Percentiles rank a stretch among this genome's conserved stretches.
Conservation (phyloP, 805 yeast species). For the Kuraishia capsulata region DNA sequence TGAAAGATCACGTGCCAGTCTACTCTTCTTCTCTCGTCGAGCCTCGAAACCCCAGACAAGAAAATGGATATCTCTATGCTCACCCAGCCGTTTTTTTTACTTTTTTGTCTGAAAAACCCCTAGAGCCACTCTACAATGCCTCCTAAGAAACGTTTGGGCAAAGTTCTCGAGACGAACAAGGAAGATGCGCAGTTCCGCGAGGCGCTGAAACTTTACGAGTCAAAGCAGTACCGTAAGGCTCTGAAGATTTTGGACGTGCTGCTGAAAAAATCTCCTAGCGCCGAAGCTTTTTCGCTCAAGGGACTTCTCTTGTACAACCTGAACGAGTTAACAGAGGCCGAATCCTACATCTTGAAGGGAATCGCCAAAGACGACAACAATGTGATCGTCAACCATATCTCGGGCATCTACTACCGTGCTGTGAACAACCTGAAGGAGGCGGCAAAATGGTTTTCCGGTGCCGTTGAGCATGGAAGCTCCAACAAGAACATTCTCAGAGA, state of each 20-base stretch:
- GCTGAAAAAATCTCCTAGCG: conserved; percentile 67
- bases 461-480: conserved; percentile 68
- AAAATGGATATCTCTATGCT: no score
- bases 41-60: no score
- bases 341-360: conserved; percentile 51
- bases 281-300: conserved; percentile 78
- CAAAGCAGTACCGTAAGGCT: conserved; percentile 81
- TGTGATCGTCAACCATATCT: conserved; percentile 73
- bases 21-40: no score
- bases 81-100: no score
- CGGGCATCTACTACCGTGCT: conserved; percentile 75
- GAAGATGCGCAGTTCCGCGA: conserved; percentile 73
- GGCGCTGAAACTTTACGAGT: conserved; percentile 76
- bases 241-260: conserved; percentile 66
- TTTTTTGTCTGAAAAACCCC: no score
- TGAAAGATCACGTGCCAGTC: no score
- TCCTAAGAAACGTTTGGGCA: neutral
- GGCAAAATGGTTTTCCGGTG: conserved; percentile 64
- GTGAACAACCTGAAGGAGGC: conserved; percentile 68
- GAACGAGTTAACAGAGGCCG: conserved; percentile 58
- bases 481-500: conserved; percentile 79
- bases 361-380: conserved; percentile 47
- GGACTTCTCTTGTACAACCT: conserved; percentile 58
- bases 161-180: conserved; percentile 22
- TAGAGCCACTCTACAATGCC: no score